Percentiles rank a stretch among this genome's conserved stretches.
phyloP scores from a whole-genome alignment of 345 rosid genomes.

The Erysimum cheiranthoides region DNA sequence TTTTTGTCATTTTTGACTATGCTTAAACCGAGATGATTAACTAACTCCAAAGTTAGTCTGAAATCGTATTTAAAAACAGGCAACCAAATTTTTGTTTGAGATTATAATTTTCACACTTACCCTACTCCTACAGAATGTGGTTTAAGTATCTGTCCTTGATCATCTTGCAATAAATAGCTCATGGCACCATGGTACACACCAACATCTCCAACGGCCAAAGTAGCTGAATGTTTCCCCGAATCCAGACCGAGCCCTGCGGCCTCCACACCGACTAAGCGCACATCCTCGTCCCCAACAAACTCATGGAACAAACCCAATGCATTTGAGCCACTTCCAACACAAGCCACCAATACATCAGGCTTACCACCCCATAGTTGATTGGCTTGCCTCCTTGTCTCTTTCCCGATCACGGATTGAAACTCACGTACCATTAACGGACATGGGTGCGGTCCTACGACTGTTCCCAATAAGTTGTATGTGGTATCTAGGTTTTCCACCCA shows the following conservation, averaged over 20 bases:
- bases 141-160: slow-evolving; percentile 66
- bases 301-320: slow-evolving; percentile 86
- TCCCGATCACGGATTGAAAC: slow-evolving; percentile 86
- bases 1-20: no score
- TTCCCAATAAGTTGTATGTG: slow-evolving; percentile 59
- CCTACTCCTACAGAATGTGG: slow-evolving; percentile 75
- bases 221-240: slow-evolving; percentile 79
- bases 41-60: not conserved
- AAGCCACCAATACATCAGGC: slow-evolving; percentile 82
- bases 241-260: slow-evolving; percentile 84
- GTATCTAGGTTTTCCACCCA: slow-evolving; percentile 63
- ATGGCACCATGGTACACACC: slow-evolving; percentile 90
- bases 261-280: slow-evolving; percentile 80
- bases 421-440: slow-evolving; percentile 80
- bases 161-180: slow-evolving; percentile 80
- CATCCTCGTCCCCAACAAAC: slow-evolving; percentile 64
- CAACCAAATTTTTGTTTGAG: not conserved
- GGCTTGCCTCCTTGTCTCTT: slow-evolving; percentile 82
- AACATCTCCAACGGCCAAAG: slow-evolving; percentile 74
- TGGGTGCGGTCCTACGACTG: slow-evolving; percentile 89
- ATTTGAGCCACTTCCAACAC: slow-evolving; percentile 86
- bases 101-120: slow-evolving; percentile 43
- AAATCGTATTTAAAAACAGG: not conserved
- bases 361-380: slow-evolving; percentile 83
- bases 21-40: not conserved